Evolutionary conservation across 208 protist genomes (phyloP), one percentile per base, ranked within the genome.

Genomic region (Trypanosomatidae sp.): DNA sequence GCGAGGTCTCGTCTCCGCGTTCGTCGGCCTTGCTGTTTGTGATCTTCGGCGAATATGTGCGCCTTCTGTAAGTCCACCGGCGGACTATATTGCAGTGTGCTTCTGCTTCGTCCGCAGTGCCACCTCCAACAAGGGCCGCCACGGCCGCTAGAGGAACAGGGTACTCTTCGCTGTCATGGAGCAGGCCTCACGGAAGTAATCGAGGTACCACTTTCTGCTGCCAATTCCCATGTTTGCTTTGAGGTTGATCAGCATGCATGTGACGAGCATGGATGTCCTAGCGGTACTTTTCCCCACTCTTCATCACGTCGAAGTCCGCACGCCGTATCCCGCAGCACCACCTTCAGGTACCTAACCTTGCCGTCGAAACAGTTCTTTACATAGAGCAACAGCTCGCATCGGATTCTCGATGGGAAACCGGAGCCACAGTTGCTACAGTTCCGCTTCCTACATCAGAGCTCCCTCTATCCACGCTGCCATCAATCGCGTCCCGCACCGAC

Each of bases 201-300:
- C 50, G 12, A 79, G 70, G 81, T 90, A 92, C 9, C 79, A 71
- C 55, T 87, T 84, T 69, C 88, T 90, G 77, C 82, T 90, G 49
- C 83, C 74, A 72, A 92, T 89, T 3, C 79, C 84, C 59, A 82
- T 83, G 62, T 88, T 76, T n/a, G 84, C 89, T 60, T 92, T 84
- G 7, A 92, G 68, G 72, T 89, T 88, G 77, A 90, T 84, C 80
- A 92, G 76, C 60, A 92, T 83, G 55, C 87, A 76, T 4, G 82
- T 92, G 71, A 81, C 86, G 49, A 92, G 82, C 81, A 86, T 89
- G 81, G 66, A 82, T 56, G 8, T 92, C 87, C 87, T 84, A 92
- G 50, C 87, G 81, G 60, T 83, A 85, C 78, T 92, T 92, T 64
- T 88, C 84, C 62, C 89, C 87, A 25, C 64, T 68, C 66, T 87